Evolutionary conservation across 2,329 filamentous ascomycete species (phyloP).

Genomic region (Fusarium nisikadoi): DNA sequence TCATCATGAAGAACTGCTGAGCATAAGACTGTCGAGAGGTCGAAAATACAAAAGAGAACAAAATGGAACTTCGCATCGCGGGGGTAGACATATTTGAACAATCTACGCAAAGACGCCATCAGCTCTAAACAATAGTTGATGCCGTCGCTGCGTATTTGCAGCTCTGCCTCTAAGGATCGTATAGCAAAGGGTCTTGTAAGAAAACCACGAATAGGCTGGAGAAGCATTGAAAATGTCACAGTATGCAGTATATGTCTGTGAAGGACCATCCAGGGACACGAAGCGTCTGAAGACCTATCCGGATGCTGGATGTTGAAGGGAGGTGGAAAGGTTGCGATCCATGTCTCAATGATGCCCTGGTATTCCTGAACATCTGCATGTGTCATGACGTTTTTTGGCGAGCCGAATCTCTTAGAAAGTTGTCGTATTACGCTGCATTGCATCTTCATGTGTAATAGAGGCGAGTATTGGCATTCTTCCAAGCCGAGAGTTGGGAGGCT

Average conservation of each 20-base stretch:
- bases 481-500: slow-evolving; percentile 48
- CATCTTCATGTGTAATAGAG: slow-evolving; percentile 51
- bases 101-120: slow-evolving; percentile 51
- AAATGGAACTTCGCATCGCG: slow-evolving; percentile 61
- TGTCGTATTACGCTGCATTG: slow-evolving; percentile 49
- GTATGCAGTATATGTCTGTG: slow-evolving; percentile 59
- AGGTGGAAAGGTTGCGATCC: slow-evolving; percentile 56
- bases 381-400: slow-evolving; percentile 43
- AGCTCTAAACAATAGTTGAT: slow-evolving; percentile 57
- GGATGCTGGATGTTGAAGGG: slow-evolving; percentile 53
- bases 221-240: slow-evolving; percentile 56
- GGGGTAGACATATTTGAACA: slow-evolving; percentile 58
- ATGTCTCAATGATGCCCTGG: slow-evolving; percentile 52
- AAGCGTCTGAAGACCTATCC: slow-evolving; percentile 54
- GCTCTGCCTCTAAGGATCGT: slow-evolving; percentile 46
- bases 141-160: slow-evolving; percentile 53
- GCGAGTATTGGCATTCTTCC: slow-evolving; percentile 48
- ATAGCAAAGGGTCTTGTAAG: slow-evolving; percentile 52
- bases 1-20: slow-evolving; percentile 63
- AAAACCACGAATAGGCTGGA: slow-evolving; percentile 58
- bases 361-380: slow-evolving; percentile 49
- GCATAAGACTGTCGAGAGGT: slow-evolving; percentile 61
- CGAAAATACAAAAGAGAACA: slow-evolving; percentile 62
- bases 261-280: slow-evolving; percentile 55
- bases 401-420: slow-evolving; percentile 48